Evolutionary conservation across 768 basidiomycete species (phyloP), one percentile per base, ranked within the genome.

Genomic region (Suillus tomentosus): DNA sequence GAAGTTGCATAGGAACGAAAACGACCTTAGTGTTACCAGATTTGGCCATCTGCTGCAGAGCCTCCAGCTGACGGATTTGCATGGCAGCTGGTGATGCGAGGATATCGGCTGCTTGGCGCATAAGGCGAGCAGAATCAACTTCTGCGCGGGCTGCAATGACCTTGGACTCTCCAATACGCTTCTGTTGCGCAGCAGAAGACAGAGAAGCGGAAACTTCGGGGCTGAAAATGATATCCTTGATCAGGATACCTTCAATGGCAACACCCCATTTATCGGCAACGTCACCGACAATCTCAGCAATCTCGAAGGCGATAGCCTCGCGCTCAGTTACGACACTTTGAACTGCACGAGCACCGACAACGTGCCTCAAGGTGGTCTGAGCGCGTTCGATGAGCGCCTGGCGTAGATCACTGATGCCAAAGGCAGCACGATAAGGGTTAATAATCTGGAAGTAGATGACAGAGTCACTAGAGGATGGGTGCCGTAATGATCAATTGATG

Each of bases 211-310:
- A 88, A 19, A 99, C 87, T 64, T 98, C 96, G 56, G 90, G 66
- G 61, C 90, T 91, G 84, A 98, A 97, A 78, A 95, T 90, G 78
- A 95, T 94, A 75, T 94, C 93, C 80, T 94, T 94, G 81, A 94
- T 92, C 74, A 97, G 87, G 79, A 99, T 96, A 60, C 93, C 92
- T 76, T 98, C 96, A 75, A 98, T 96, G 36, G 91, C 84, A 50
- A 99, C 96, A 75, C 96, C 96, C 96, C 96, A 98, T 75, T 94
- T 94, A 79, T 94, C 93, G 17, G 92, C 92, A 51, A 95, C 85
- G 75, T 95, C 91, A 34, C 90, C 92, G 37, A 98, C 94, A 63
- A 97, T 95, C 77, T 96, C 94, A 61, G 95, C 96, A 66, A 99
- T 97, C 78, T 99, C 96, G 72, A 91, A 90, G 11, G 96, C 96